Evolutionary conservation across 2,329 filamentous ascomycete species (phyloP).

Genomic region (Cucurbitaria berberidis): DNA sequence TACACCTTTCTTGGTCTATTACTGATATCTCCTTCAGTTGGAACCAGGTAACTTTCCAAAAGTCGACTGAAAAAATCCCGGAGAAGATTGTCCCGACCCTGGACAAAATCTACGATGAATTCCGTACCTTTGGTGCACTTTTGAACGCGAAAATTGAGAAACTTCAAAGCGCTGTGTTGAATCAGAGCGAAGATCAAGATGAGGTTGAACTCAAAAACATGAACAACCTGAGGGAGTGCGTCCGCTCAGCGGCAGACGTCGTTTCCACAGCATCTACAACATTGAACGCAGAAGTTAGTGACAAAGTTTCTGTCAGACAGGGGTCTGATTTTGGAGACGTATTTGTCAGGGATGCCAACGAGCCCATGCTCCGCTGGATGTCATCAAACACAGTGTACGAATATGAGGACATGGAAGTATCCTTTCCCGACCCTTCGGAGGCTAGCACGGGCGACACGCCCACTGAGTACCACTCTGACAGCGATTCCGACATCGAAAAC

Average conservation of each 20-base stretch:
- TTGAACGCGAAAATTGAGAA: slow-evolving; percentile 29
- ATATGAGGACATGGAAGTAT: slow-evolving; percentile 17
- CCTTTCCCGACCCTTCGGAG: slow-evolving; percentile 14
- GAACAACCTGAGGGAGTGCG: slow-evolving; percentile 28
- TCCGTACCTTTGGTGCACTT: slow-evolving; percentile 20
- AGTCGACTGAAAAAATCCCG: slow-evolving; percentile 24
- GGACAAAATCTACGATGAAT: slow-evolving; percentile 30
- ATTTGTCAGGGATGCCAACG: slow-evolving; percentile 20
- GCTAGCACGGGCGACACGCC: slow-evolving; percentile 11
- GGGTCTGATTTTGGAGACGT: slow-evolving; percentile 33
- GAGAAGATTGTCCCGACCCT: slow-evolving; percentile 27
- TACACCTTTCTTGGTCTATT: too few species aligned
- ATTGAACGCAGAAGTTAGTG: slow-evolving; percentile 19
- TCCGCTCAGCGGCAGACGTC: slow-evolving; percentile 31
- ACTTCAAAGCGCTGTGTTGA: slow-evolving; percentile 12
- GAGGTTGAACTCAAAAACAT: slow-evolving; percentile 21
- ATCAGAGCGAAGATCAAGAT: slow-evolving; percentile 10
- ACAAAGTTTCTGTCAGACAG: slow-evolving; percentile 15
- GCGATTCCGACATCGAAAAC: slow-evolving; percentile 26
- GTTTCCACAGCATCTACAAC: slow-evolving; percentile 31
- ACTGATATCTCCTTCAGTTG: slow-evolving; percentile 11
- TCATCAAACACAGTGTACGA: slow-evolving; percentile 30
- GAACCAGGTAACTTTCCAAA: slow-evolving; percentile 32
- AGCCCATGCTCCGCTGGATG: slow-evolving; percentile 28
- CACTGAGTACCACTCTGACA: slow-evolving; percentile 22